A percentile compares a stretch with the other conserved stretches of the same genome.
These are phyloP conservation scores for Monilinia fructicola DNA, from an alignment of 2,329 filamentous ascomycete genomes.

Conservation along the genomic window DNA sequence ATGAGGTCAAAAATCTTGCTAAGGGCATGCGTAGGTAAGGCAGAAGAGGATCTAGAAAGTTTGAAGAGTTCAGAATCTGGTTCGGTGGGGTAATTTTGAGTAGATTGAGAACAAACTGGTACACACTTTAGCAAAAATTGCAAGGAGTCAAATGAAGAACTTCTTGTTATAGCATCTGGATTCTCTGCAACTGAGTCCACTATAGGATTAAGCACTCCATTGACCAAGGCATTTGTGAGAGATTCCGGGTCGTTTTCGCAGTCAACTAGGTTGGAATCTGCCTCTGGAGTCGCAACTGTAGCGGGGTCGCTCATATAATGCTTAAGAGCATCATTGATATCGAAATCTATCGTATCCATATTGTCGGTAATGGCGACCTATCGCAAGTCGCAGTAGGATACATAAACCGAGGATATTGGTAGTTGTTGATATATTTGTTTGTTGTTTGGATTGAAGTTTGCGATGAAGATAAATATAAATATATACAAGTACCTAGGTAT, in stretches of 20 bases:
- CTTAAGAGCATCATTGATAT: constrained; percentile 96
- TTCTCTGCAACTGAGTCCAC: constrained; percentile 90
- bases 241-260: constrained; percentile 90
- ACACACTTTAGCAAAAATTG: constrained; percentile 97
- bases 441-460: constrained; percentile 13
- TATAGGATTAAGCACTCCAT: constrained; percentile 84
- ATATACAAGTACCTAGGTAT: too few relatives aligned
- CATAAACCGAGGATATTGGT: constrained; percentile 19
- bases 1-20: constrained; percentile 92
- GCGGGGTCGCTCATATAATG: constrained; percentile 92
- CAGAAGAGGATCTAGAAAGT: constrained; percentile 73
- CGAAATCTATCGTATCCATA: constrained; percentile 81
- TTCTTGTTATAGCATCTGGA: constrained; percentile 80
- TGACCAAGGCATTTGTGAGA: constrained; percentile 71
- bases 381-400: constrained; percentile 10
- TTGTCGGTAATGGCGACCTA: constrained; percentile 16
- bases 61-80: constrained; percentile 63
- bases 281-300: constrained; percentile 80
- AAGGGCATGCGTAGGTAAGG: constrained; percentile 76
- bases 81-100: constrained; percentile 42
- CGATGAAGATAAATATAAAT: neutral
- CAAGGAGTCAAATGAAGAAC: constrained; percentile 82
- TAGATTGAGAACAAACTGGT: constrained; percentile 51
- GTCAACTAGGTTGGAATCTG: constrained; percentile 77
- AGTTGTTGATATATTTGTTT: constrained; percentile 4